phyloP scores from a whole-genome alignment of 345 rosid species.

The Laguncularia racemosa region DNA sequence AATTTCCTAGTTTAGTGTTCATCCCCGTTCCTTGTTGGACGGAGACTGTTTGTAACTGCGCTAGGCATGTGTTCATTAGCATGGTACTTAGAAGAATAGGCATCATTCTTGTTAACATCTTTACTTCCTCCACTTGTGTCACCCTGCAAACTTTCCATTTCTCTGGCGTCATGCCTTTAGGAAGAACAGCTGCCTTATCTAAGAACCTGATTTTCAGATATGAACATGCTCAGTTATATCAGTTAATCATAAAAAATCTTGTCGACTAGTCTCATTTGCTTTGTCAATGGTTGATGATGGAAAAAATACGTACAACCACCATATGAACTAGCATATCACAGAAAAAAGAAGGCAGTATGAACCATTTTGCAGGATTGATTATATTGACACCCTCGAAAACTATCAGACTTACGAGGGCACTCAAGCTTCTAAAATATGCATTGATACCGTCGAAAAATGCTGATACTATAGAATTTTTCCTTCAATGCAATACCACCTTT shows the following conservation, averaged over 20 bases:
- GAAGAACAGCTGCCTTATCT: slow-evolving; percentile 33
- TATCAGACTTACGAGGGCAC: no score
- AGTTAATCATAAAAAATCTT: background rate
- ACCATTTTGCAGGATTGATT: no score
- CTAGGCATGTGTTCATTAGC: slow-evolving; percentile 35
- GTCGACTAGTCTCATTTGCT: no score
- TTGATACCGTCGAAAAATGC: no score
- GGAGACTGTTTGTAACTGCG: slow-evolving; percentile 29
- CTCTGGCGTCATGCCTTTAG: slow-evolving; percentile 2
- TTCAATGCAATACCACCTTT: no score
- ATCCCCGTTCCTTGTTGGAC: slow-evolving; percentile 27
- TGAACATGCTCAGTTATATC: background rate
- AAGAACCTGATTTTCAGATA: slow-evolving; percentile 18
- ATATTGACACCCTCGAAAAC: no score
- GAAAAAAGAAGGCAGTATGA: no score
- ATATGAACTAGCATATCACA: no score
- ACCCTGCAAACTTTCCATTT: slow-evolving; percentile 33
- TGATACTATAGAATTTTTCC: no score
- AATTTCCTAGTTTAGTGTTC: slow-evolving; percentile 15
- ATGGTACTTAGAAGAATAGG: slow-evolving; percentile 31
- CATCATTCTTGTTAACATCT: slow-evolving; percentile 41
- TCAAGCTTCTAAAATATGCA: no score
- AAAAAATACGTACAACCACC: no score
- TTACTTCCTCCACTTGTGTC: slow-evolving; percentile 49
- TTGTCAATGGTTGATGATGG: no score